Evolutionary conservation across 495 filamentous ascomycete genomes (phyloP), one percentile per base, ranked within the genome.

Genomic region (Astrothelium subdiscretum): DNA sequence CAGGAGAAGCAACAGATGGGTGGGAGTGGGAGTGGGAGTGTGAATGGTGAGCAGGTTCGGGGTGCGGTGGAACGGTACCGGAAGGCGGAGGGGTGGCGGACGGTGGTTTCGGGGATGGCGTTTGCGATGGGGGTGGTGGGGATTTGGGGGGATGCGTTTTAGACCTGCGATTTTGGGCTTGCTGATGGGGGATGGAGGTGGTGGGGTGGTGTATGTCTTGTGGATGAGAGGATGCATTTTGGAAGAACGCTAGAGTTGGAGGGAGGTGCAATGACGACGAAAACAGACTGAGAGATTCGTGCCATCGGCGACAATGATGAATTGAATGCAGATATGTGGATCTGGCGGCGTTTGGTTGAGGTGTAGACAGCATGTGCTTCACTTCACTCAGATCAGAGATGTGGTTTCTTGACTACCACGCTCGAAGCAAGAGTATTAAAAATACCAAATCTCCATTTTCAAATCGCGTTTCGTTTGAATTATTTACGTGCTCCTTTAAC

Each of bases 1-100:
- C 59, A 69, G 27, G 65, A 71, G 31, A 62, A 69, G 11, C 63
- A 67, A 38, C 26, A 57, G 63, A 66, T 38, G 2, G 73, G 63
- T 6, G 73, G 72, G n/a, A n/a, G n/a, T n/a, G n/a, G n/a, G n/a
- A n/a, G n/a, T n/a, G n/a, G n/a, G n/a, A n/a, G n/a, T 26, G 69
- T 90, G 61, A 96, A 95, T 69, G 91, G 91, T 2, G 91, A 95
- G 81, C 83, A 85, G 65, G 84, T 95, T 31, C 77, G 88, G 68
- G 77, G 74, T 42, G 84, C 83, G 68, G 86, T 95, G 74, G 82
- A 87, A 72, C 74, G 73, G 42, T 87, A 88, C 72, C 78, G 82
- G 64, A 74, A 77, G 65, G 78, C 80, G 63, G 84, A 90, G 73
- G 67, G 80, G 26, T 73, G 82, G 18, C 80, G 87, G 71, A 77